Conservation (phyloP, 192 early-diverging fungal genomes). For the Coemansia sp. region DNA sequence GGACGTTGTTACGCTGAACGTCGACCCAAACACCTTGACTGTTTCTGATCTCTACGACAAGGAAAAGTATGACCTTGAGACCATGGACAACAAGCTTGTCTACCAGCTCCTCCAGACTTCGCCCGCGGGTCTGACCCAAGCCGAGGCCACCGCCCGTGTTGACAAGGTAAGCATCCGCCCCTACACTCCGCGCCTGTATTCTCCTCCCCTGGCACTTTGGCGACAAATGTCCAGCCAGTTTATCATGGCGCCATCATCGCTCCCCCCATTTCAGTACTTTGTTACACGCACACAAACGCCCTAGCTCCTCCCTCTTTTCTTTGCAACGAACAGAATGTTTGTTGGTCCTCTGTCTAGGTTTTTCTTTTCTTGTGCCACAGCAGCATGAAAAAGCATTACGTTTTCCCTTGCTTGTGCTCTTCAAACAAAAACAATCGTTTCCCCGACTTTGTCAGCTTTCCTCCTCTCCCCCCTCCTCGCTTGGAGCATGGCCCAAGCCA, state of each 20-base stretch:
- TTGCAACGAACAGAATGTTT: not conserved
- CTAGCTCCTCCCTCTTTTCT: not conserved
- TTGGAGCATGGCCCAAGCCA: too few species aligned
- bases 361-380: not conserved
- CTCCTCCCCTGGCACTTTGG: not conserved
- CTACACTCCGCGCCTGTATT: not conserved
- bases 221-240: not conserved
- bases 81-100: slow-evolving; percentile 74
- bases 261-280: not conserved
- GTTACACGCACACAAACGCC: slow-evolving; percentile 2
- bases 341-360: not conserved
- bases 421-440: not conserved
- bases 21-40: slow-evolving; percentile 63
- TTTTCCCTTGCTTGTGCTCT: not conserved
- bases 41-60: slow-evolving; percentile 79
- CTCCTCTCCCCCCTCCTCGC: not conserved
- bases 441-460: not conserved
- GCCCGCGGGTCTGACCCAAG: slow-evolving; percentile 63
- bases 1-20: slow-evolving; percentile 55
- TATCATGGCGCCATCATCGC: not conserved
- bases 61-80: slow-evolving; percentile 78
- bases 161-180: slow-evolving; percentile 52
- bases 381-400: not conserved
- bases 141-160: slow-evolving; percentile 65
- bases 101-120: slow-evolving; percentile 70